phyloP scores from a whole-genome alignment of 305 asterid species.

The Solanum hybrid region DNA sequence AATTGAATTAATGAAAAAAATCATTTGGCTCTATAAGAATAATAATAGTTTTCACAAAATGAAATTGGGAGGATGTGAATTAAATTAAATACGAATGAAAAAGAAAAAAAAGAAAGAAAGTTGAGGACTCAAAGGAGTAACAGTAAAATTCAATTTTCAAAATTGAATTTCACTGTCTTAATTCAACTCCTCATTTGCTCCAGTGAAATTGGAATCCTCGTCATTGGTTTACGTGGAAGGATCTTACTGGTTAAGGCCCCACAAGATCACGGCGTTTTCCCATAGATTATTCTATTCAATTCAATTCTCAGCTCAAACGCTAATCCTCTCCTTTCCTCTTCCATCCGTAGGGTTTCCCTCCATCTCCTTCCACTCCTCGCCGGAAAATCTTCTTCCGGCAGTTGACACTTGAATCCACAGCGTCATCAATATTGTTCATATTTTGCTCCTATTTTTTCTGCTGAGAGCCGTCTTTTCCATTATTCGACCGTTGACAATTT shows the following conservation, averaged over 20 bases:
- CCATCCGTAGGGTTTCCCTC: slow-evolving; percentile 8
- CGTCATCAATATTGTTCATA: background rate
- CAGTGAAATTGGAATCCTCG: background rate
- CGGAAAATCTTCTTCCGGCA: background rate
- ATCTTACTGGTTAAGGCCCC: background rate
- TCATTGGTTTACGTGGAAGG: background rate
- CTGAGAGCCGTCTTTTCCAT: background rate
- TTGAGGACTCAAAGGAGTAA: background rate
- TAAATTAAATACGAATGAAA: background rate
- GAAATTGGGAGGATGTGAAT: background rate
- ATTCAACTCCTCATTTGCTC: background rate
- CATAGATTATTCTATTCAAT: background rate
- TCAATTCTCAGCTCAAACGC: background rate
- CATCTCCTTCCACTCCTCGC: background rate
- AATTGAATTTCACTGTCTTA: background rate
- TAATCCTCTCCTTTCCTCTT: background rate
- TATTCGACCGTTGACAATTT: background rate
- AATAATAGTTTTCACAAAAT: background rate
- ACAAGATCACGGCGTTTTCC: background rate
- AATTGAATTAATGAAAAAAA: background rate
- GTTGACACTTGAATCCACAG: background rate
- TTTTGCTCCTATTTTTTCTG: background rate
- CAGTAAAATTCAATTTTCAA: background rate
- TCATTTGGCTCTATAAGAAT: background rate
- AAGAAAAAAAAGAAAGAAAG: background rate